A percentile compares a stretch with the other conserved stretches of the same genome.
These are phyloP conservation scores for Shiraia bambusicola DNA, from an alignment of 2,329 filamentous ascomycete genomes.

Conservation along the genomic window DNA sequence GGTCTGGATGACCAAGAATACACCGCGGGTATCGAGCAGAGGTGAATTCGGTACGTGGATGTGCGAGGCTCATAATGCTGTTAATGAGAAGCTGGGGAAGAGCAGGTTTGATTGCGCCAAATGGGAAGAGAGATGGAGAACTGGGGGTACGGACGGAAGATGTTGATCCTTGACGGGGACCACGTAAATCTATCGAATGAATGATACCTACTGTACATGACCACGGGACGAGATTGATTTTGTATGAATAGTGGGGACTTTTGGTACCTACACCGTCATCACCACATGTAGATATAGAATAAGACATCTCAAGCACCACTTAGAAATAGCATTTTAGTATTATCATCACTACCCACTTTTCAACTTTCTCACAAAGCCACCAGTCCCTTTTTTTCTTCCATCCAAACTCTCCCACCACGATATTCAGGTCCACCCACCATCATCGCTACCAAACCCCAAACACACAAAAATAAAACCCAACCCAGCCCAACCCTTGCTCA, in stretches of 20 bases:
- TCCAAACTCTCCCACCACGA: too few species aligned
- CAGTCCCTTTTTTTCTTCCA: too few species aligned
- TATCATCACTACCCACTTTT: too few species aligned
- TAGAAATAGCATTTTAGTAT: constrained; percentile 12
- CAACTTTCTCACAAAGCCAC: too few species aligned
- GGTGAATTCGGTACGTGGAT: constrained; percentile 80
- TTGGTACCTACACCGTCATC: too few species aligned
- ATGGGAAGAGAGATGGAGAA: constrained; percentile 95
- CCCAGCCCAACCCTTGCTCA: too few species aligned
- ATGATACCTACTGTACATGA: constrained; percentile 11
- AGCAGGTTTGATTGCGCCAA: constrained; percentile 80
- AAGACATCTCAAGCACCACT: constrained; percentile 4
- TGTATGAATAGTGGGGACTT: constrained; percentile 8
- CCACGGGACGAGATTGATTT: neutral
- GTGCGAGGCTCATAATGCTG: constrained; percentile 83
- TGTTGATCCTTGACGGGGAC: constrained; percentile 55
- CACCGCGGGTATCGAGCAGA: constrained; percentile 58
- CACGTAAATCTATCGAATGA: neutral
- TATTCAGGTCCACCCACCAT: too few species aligned
- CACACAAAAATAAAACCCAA: too few species aligned
- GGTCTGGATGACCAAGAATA: constrained; percentile 72
- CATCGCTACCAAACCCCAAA: neutral
- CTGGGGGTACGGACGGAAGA: constrained; percentile 74
- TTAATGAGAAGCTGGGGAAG: constrained; percentile 90
- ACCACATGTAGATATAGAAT: too few species aligned